phyloP scores from a whole-genome alignment of 352 stramenopile genomes.

The Pythium aristosporum region DNA sequence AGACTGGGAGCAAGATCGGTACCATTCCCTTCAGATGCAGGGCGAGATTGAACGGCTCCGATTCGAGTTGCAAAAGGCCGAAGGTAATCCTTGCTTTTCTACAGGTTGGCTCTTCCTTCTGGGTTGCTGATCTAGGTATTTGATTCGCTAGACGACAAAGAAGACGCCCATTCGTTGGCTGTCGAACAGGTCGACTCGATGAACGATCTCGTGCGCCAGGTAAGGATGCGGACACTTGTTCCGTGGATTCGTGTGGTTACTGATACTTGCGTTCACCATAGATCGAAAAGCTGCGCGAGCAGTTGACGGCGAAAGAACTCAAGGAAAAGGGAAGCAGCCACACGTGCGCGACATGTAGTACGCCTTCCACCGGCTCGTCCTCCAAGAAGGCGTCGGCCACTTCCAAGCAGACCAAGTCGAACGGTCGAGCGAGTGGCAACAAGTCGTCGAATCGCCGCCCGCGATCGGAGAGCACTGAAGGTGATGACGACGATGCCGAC shows the following conservation, averaged over 20 bases:
- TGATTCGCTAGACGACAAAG: constrained; percentile 51
- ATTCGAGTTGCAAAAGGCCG: constrained; percentile 68
- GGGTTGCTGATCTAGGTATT: neutral
- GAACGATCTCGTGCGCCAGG: constrained; percentile 76
- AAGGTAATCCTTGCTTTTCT: constrained; percentile 40
- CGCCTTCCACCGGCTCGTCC: neutral
- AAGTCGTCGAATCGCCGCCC: constrained; percentile 24
- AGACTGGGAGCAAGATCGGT: constrained; percentile 78
- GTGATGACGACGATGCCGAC: constrained; percentile 25
- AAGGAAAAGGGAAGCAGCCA: constrained; percentile 23
- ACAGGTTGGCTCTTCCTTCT: neutral
- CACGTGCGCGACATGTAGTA: constrained; percentile 39
- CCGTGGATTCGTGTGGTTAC: no score
- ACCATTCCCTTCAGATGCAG: constrained; percentile 73
- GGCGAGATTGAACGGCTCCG: constrained; percentile 73
- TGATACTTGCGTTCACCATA: constrained; percentile 14
- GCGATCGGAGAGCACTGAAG: constrained; percentile 25
- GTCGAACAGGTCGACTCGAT: constrained; percentile 81
- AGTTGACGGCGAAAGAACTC: constrained; percentile 15
- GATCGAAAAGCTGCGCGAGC: constrained; percentile 67
- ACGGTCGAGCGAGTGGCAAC: constrained; percentile 12
- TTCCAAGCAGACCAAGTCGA: constrained; percentile 11
- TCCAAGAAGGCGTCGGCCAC: constrained; percentile 4
- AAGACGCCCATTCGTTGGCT: constrained; percentile 72
- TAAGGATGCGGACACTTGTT: constrained; percentile 19